A percentile compares a stretch with the other conserved stretches of the same genome.
Evolutionary conservation across 1,284 basidiomycete genomes (phyloP).

Genomic region (Gymnopus androsaceus): DNA sequence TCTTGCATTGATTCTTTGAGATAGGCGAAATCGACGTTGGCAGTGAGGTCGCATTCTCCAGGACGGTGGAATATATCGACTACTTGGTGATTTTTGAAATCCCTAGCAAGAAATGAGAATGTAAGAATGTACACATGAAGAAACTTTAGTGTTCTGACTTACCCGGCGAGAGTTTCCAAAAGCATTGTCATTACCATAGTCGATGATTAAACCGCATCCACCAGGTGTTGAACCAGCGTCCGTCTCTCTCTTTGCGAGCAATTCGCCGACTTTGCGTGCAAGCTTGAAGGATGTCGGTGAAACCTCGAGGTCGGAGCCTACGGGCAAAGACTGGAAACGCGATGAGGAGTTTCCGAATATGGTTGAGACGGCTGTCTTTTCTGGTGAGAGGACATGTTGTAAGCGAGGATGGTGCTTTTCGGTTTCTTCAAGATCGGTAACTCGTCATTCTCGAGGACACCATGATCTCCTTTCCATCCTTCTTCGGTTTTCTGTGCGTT

Average conservation of each 20-base stretch:
- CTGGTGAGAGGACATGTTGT: conserved; percentile 67
- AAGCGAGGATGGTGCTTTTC: conserved; percentile 42
- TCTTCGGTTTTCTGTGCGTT: conserved; percentile 68
- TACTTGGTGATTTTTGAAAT: conserved; percentile 86
- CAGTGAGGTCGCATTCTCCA: conserved; percentile 89
- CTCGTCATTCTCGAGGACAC: conserved; percentile 43
- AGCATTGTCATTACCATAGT: conserved; percentile 82
- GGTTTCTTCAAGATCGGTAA: conserved; percentile 10
- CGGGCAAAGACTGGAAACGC: conserved; percentile 66
- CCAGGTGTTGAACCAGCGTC: conserved; percentile 19
- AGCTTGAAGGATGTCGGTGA: conserved; percentile 72
- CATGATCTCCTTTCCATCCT: conserved; percentile 87
- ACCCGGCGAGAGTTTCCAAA: conserved; percentile 84
- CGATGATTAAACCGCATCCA: conserved; percentile 84
- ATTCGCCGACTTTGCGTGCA: conserved; percentile 64
- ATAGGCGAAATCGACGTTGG: conserved; percentile 94
- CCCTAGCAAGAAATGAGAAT: conserved; percentile 45
- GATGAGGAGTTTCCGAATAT: conserved; percentile 71
- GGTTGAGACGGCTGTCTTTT: conserved; percentile 64
- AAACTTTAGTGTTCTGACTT: conserved; percentile 28
- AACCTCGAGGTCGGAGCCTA: conserved; percentile 78
- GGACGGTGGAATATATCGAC: conserved; percentile 86
- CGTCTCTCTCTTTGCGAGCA: conserved; percentile 41
- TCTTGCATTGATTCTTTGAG: conserved; percentile 76
- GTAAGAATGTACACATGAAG: neutral